Evolutionary conservation across 2,329 filamentous ascomycete genomes (phyloP).

Genomic region (Beauveria sp.): DNA sequence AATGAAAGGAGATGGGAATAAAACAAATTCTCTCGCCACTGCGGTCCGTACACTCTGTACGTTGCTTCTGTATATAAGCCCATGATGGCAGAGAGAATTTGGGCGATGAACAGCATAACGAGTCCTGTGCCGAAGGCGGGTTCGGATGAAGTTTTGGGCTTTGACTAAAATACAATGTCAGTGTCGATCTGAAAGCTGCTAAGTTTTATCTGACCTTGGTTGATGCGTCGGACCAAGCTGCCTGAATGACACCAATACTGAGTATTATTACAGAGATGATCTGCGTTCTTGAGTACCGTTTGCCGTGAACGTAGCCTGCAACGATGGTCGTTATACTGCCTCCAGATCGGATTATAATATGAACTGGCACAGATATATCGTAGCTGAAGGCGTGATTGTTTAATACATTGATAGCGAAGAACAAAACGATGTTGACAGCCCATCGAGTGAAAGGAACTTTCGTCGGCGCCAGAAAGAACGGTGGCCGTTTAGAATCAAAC

Average conservation of each 20-base stretch:
- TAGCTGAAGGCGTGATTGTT: slow-evolving; percentile 99
- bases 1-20: slow-evolving; percentile 76
- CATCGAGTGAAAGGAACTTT: slow-evolving; percentile 78
- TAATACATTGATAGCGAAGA: slow-evolving; percentile 88
- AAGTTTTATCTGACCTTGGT: slow-evolving; percentile 56
- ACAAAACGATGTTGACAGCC: slow-evolving; percentile 81
- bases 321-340: slow-evolving; percentile 93
- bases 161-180: slow-evolving; percentile 6
- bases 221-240: slow-evolving; percentile 82
- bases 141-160: slow-evolving; percentile 8
- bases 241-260: slow-evolving; percentile 77
- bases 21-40: slow-evolving; percentile 95
- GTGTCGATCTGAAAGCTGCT: slow-evolving; percentile 9
- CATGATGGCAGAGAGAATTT: slow-evolving; percentile 87
- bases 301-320: slow-evolving; percentile 81
- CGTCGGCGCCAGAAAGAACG: slow-evolving; percentile 68
- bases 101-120: slow-evolving; percentile 74
- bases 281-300: slow-evolving; percentile 73
- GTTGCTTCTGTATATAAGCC: slow-evolving; percentile 90
- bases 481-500: slow-evolving; percentile 57
- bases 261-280: slow-evolving; percentile 74
- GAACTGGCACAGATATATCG: slow-evolving; percentile 89
- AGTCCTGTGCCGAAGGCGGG: slow-evolving; percentile 56
- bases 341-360: slow-evolving; percentile 92
- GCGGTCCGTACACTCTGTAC: slow-evolving; percentile 75